phyloP scores from a whole-genome alignment of 2,329 filamentous ascomycete species.

The Fusarium palustre region DNA sequence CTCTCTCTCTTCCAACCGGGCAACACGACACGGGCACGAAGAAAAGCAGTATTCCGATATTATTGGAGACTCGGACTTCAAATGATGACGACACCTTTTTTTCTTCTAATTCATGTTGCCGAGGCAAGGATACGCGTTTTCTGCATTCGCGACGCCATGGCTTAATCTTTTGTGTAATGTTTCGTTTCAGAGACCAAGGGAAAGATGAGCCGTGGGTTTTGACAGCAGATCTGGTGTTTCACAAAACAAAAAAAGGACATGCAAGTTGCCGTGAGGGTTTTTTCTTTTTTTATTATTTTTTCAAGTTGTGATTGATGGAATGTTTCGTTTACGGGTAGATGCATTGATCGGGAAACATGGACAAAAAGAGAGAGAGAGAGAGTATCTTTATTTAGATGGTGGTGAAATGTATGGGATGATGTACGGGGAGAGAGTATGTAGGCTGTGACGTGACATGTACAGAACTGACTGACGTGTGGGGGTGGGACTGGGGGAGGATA shows the following conservation, averaged over 20 bases:
- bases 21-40: background rate
- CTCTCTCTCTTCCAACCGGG: background rate
- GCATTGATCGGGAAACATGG: constrained; percentile 8
- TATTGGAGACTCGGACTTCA: background rate
- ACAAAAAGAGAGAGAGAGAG: background rate
- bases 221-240: constrained; percentile 36
- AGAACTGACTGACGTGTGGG: constrained; percentile 12
- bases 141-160: background rate
- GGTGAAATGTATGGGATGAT: too few species aligned
- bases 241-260: constrained; percentile 12
- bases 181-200: constrained; percentile 27
- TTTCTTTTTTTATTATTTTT: too few species aligned
- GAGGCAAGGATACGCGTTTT: background rate
- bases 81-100: background rate
- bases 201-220: constrained; percentile 35
- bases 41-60: background rate
- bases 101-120: too few species aligned
- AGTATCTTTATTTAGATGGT: constrained; percentile 5
- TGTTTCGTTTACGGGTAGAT: constrained; percentile 14
- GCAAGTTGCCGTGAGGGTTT: constrained; percentile 18
- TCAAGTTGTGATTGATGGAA: background rate
- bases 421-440: too few species aligned
- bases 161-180: background rate
- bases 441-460: background rate
- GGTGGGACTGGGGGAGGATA: background rate